Percentiles rank a stretch among this genome's conserved stretches.
Conservation (phyloP, 73 alveolate genomes). For the Paramecium primaurelia region DNA sequence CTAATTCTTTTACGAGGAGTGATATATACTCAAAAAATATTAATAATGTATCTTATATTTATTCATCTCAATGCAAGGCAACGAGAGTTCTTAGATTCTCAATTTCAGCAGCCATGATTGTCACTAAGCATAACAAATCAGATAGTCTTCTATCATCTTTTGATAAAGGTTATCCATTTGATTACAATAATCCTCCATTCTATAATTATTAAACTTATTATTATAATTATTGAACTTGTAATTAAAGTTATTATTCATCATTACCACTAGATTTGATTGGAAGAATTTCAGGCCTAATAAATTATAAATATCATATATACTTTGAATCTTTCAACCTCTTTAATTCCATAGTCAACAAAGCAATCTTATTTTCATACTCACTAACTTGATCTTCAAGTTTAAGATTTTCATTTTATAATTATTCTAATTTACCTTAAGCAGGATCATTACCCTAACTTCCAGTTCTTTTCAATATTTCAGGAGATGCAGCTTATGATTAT, state of each 20-base stretch:
- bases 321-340: background rate
- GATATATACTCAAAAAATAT: background rate
- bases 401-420: background rate
- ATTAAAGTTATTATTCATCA: background rate
- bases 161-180: background rate
- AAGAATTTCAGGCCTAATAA: background rate
- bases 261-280: background rate
- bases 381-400: background rate
- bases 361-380: slow-evolving; percentile 37
- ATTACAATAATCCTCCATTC: background rate
- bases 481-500: background rate
- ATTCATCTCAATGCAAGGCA: background rate
- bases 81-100: background rate
- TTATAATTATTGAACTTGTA: background rate
- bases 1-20: slow-evolving; percentile 18
- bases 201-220: background rate
- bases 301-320: background rate
- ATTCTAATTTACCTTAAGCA: background rate
- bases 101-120: slow-evolving; percentile 31
- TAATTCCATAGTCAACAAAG: slow-evolving; percentile 21
- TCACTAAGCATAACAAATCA: slow-evolving; percentile 25
- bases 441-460: background rate
- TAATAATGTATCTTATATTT: background rate
- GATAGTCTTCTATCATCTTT: background rate
- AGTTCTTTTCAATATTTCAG: background rate